phyloP scores from a whole-genome alignment of 768 basidiomycete species.

The Epithele typhae region DNA sequence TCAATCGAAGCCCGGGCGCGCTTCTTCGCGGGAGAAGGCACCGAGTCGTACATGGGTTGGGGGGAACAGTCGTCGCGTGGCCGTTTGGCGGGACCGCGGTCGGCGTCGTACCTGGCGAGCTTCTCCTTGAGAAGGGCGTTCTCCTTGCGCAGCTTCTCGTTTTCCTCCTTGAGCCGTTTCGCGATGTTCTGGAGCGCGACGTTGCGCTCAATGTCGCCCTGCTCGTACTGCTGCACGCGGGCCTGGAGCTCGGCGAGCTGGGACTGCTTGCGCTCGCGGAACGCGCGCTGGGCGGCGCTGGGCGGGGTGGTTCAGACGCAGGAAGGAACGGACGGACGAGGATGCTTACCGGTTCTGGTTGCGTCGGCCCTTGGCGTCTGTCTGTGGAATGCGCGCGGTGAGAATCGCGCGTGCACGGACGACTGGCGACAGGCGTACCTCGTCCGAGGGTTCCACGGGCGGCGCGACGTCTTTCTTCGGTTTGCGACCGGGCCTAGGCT shows the following conservation, averaged over 20 bases:
- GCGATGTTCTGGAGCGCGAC: conserved; percentile 80
- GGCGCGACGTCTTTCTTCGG: conserved; percentile 65
- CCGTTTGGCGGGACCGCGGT: conserved; percentile 48
- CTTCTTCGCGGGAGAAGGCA: conserved; percentile 35
- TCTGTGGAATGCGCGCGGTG: conserved; percentile 17
- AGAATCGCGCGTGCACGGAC: conserved; percentile 8
- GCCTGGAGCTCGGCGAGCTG: conserved; percentile 87
- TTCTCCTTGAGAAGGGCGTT: conserved; percentile 53
- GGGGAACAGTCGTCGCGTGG: conserved; percentile 48
- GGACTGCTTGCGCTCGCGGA: conserved; percentile 84
- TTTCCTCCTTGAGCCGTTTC: conserved; percentile 84
- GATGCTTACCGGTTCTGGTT: conserved; percentile 66
- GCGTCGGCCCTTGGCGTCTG: conserved; percentile 60
- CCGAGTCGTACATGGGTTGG: conserved; percentile 24
- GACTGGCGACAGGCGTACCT: conserved; percentile 36
- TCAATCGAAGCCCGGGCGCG: conserved; percentile 25
- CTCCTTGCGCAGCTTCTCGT: conserved; percentile 67
- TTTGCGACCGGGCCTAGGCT: conserved; percentile 84
- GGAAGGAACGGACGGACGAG: neutral
- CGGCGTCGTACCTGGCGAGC: conserved; percentile 26
- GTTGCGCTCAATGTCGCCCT: conserved; percentile 87
- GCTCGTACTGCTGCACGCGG: conserved; percentile 79
- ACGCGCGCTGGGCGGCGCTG: conserved; percentile 86
- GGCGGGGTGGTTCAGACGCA: neutral
- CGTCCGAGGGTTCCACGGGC: conserved; percentile 36